phyloP scores from a whole-genome alignment of 495 filamentous ascomycete genomes.

The Penicillium crystallinum region DNA sequence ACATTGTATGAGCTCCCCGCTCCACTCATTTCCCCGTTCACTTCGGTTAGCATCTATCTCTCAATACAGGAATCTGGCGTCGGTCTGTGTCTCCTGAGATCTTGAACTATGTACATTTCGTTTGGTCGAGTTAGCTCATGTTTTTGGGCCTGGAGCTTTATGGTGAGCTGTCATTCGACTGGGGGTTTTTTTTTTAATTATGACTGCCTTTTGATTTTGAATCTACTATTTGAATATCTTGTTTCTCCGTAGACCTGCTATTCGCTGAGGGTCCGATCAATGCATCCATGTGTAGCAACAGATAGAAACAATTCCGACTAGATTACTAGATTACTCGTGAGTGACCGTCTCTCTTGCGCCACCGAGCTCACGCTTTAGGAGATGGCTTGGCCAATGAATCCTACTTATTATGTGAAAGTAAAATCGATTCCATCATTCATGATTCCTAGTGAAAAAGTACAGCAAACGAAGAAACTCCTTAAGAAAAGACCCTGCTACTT shows the following conservation, averaged over 20 bases:
- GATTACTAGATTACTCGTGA: too few relatives aligned
- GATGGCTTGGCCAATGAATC: neutral
- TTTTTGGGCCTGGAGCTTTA: too few relatives aligned
- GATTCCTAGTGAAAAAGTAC: slow-evolving; percentile 15
- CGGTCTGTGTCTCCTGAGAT: slow-evolving; percentile 2
- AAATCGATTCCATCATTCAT: slow-evolving; percentile 20
- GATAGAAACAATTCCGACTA: too few relatives aligned
- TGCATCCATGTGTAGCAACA: too few relatives aligned
- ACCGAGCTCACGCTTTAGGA: too few relatives aligned
- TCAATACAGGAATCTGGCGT: slow-evolving; percentile 33
- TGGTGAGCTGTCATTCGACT: too few relatives aligned
- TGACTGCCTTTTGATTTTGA: too few relatives aligned
- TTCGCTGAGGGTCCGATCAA: too few relatives aligned
- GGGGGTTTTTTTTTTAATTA: too few relatives aligned
- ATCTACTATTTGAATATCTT: too few relatives aligned
- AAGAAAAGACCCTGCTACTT: slow-evolving; percentile 6
- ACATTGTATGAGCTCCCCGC: slow-evolving; percentile 10
- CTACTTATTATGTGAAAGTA: neutral
- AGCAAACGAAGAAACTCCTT: slow-evolving; percentile 6
- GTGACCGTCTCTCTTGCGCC: too few relatives aligned
- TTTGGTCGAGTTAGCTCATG: neutral
- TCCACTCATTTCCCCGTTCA: neutral
- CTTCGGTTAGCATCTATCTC: slow-evolving; percentile 3
- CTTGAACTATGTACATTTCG: neutral
- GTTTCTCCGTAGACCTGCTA: too few relatives aligned